Percentiles rank a stretch among this genome's conserved stretches.
phyloP scores from a whole-genome alignment of 495 filamentous ascomycete genomes.

The Parmelia sp. region DNA sequence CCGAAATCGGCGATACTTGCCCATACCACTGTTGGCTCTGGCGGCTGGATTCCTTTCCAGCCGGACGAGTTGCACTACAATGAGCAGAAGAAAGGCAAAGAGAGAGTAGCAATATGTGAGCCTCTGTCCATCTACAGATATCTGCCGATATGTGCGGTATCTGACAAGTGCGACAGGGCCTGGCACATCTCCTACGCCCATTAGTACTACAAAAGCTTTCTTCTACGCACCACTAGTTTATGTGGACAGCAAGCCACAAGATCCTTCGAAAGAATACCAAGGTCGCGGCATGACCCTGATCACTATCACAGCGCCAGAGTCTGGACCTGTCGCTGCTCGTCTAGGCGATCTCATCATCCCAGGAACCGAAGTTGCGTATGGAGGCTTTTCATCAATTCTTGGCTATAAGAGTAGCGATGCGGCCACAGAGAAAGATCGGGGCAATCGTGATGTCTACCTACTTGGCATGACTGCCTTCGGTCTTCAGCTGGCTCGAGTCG shows the following conservation, averaged over 20 bases:
- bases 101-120: conserved; percentile 30
- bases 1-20: conserved; percentile 27
- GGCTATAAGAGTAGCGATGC: conserved; percentile 20
- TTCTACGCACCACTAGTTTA: conserved; percentile 30
- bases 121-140: not conserved
- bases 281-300: conserved; percentile 28
- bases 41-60: conserved; percentile 29
- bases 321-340: conserved; percentile 24
- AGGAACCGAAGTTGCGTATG: conserved; percentile 26
- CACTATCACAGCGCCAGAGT: conserved; percentile 23
- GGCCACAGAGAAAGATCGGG: conserved; percentile 8
- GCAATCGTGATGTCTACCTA: conserved; percentile 26
- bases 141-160: not conserved
- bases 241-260: conserved; percentile 27
- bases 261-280: conserved; percentile 28
- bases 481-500: conserved; percentile 27
- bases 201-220: conserved; percentile 25
- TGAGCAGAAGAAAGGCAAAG: conserved; percentile 24
- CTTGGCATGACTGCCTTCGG: conserved; percentile 23
- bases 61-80: conserved; percentile 29
- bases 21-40: conserved; percentile 24
- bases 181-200: conserved; percentile 28
- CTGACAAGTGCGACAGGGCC: conserved; percentile 20
- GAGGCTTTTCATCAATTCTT: conserved; percentile 26
- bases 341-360: conserved; percentile 29